Evolutionary conservation across 306 rosid species (phyloP).

Genomic region (Fragaria ananassa): DNA sequence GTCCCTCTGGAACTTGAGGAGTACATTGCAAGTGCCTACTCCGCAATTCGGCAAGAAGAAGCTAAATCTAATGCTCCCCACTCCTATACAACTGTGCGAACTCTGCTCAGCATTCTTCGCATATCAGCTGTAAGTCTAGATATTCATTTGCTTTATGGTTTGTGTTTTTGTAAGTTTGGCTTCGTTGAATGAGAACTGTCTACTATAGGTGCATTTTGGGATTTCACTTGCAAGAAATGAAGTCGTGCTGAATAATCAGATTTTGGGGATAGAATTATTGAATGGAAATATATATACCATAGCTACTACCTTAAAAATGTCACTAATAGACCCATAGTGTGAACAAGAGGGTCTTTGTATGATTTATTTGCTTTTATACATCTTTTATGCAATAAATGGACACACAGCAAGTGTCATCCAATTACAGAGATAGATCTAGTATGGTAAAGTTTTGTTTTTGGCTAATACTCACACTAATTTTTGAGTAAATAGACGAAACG

Average conservation of each 20-base stretch:
- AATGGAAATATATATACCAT: not conserved
- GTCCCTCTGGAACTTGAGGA: slow-evolving; percentile 83
- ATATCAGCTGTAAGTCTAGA: slow-evolving; percentile 72
- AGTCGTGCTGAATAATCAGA: not conserved
- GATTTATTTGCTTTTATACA: not conserved
- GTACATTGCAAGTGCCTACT: slow-evolving; percentile 92
- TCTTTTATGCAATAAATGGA: not conserved
- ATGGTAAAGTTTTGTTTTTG: not conserved
- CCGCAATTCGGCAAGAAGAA: slow-evolving; percentile 90
- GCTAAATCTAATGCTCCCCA: slow-evolving; percentile 84
- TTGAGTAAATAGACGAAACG: not conserved
- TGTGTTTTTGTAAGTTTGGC: not conserved
- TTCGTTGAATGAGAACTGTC: slow-evolving; percentile 3
- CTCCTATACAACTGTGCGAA: slow-evolving; percentile 92
- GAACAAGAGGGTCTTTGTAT: not conserved
- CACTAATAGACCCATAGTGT: not conserved
- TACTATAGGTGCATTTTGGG: not conserved
- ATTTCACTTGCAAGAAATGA: not conserved
- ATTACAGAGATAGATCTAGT: not conserved
- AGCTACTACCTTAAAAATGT: not conserved
- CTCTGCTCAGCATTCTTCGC: slow-evolving; percentile 96
- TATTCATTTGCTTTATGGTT: not conserved
- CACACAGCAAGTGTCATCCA: not conserved
- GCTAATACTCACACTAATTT: not conserved
- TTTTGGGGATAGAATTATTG: not conserved